Evolutionary conservation across 2,329 filamentous ascomycete species (phyloP), one percentile per base, ranked within the genome.

Genomic region (Fusarium sp.): DNA sequence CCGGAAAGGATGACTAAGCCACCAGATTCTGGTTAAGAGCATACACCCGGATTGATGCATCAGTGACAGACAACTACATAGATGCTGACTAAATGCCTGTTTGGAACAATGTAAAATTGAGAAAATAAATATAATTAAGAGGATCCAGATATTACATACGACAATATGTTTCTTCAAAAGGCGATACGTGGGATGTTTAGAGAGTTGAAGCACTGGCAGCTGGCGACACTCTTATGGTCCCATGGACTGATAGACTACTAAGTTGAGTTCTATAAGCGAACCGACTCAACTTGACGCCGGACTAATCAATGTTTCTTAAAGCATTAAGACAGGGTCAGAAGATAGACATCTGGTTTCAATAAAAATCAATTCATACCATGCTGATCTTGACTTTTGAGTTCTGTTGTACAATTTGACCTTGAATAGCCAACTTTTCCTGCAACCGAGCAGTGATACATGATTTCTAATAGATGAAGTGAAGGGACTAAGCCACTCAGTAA

Each of bases 1-100:
- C 36, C 39, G 20, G 25, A 18, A 11, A 50, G 14, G 14, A 64
- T 72, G 70, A 72, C 70, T 73, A 72, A 72, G 60, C 70, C 9
- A 6, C 0, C 13, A 4, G 0, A 4, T 13, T n/a, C 8, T 9
- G 41, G 46, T 8, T 63, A 66, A 47, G 18, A 20, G 58, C 51
- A 66, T 68, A 66, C 7, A 4, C 5, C 1, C 11, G 14, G 15
- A 31, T 70, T 60, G 20, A 39, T 69, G 54, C 66, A 70, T 73
- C 15, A 3, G 31, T 14, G 8, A 27, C 15, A 35, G n/a, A n/a
- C n/a, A n/a, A n/a, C n/a, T n/a, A n/a, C 23, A 14, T 11, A n/a
- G 33, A 35, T 35, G 14, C 9, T 8, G n/a, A 35, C 9, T 8
- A 35, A 35, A n/a, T n/a, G 15, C n/a, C 33, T 17, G 17, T 35